These are phyloP conservation scores for Apocynum venetum DNA, from an alignment of 257 asterid species.

Conservation along the genomic window DNA sequence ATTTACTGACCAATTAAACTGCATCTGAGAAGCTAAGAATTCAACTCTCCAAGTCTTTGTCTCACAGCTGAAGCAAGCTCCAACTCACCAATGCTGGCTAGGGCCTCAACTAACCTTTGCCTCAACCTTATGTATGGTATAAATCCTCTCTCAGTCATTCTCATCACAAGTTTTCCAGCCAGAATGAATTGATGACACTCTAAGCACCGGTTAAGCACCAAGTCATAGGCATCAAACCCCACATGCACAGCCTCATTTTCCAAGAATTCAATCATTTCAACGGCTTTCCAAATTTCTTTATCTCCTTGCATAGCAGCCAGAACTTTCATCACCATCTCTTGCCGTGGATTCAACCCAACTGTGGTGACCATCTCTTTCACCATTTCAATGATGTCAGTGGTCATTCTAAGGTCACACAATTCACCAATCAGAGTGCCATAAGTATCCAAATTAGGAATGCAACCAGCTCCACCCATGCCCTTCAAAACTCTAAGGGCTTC, in stretches of 20 bases:
- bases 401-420: constrained; percentile 48
- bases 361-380: constrained; percentile 61
- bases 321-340: constrained; percentile 48
- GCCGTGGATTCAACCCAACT: constrained; percentile 56
- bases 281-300: constrained; percentile 53
- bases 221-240: constrained; percentile 65
- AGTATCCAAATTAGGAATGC: constrained; percentile 64
- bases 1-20: neutral
- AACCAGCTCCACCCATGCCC: constrained; percentile 59
- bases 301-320: constrained; percentile 52
- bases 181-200: constrained; percentile 50
- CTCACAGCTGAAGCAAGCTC: constrained; percentile 63
- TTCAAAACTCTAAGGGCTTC: constrained; percentile 55
- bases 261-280: constrained; percentile 60
- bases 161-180: constrained; percentile 29
- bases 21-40: constrained; percentile 31
- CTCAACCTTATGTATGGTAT: constrained; percentile 38
- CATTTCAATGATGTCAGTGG: constrained; percentile 28
- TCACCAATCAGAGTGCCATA: constrained; percentile 52
- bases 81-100: constrained; percentile 52
- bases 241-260: constrained; percentile 42
- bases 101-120: constrained; percentile 57
- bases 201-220: constrained; percentile 67
- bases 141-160: constrained; percentile 37
- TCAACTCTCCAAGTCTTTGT: constrained; percentile 49